phyloP scores from a whole-genome alignment of 441 rosid genomes.

The Populus hybrid region DNA sequence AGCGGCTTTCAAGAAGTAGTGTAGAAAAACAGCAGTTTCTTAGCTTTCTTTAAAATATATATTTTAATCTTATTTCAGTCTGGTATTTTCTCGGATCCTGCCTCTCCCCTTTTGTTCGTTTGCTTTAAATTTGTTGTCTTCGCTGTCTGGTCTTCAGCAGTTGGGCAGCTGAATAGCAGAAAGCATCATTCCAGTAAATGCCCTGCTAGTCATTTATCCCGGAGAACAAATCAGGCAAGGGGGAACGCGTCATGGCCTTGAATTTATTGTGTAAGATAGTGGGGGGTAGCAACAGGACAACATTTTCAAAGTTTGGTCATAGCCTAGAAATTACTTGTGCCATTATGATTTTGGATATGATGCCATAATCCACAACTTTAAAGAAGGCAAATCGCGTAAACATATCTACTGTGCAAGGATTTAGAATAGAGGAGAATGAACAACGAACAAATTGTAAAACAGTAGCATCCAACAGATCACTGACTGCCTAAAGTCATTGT shows the following conservation, averaged over 20 bases:
- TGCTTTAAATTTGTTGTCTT: background rate
- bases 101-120: background rate
- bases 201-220: too few species aligned
- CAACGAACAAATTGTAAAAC: constrained; percentile 19
- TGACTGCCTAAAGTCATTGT: constrained; percentile 21
- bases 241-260: background rate
- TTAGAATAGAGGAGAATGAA: constrained; percentile 18
- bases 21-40: background rate
- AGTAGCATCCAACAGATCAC: constrained; percentile 21
- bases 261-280: background rate
- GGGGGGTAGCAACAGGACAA: background rate
- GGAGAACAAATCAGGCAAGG: background rate
- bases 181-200: too few species aligned
- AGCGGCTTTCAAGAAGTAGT: background rate
- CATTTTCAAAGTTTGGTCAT: background rate
- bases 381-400: constrained; percentile 17
- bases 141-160: background rate
- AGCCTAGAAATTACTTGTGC: background rate
- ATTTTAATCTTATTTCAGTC: background rate
- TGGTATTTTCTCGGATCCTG: background rate
- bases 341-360: background rate
- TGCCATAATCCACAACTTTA: background rate
- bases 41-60: background rate
- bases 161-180: too few species aligned
- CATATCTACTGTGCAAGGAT: constrained; percentile 26